Percentiles rank a stretch among this genome's conserved stretches.
Evolutionary conservation across 1,284 basidiomycete species (phyloP).

Genomic region (Golubevia pallescens): DNA sequence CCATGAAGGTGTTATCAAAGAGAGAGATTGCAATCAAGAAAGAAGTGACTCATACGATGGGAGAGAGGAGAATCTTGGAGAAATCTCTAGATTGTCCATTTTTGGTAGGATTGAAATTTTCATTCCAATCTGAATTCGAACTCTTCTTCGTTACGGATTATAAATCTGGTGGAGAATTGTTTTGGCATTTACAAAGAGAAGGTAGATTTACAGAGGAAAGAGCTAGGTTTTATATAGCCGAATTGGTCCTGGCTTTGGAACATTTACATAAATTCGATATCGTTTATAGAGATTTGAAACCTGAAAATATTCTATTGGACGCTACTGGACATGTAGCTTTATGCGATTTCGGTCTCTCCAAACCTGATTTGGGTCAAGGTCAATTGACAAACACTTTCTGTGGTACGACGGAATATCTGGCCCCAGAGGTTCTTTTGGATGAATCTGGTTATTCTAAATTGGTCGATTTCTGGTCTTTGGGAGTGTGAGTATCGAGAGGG

Average conservation of each 20-base stretch:
- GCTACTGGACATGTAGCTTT: conserved; percentile 59
- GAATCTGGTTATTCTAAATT: conserved; percentile 65
- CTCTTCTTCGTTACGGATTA: conserved; percentile 66
- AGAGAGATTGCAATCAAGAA: conserved; percentile 59
- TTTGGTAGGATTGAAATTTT: conserved; percentile 66
- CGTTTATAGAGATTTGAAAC: conserved; percentile 49
- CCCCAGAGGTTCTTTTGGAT: conserved; percentile 63
- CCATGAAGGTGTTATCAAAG: conserved; percentile 66
- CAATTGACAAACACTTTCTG: conserved; percentile 66
- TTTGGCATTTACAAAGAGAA: conserved; percentile 58
- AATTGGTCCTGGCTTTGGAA: conserved; percentile 54
- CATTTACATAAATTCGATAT: conserved; percentile 50
- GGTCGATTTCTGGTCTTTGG: conserved; percentile 66
- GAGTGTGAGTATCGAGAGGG: conserved; percentile 37
- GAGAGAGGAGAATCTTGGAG: conserved; percentile 66
- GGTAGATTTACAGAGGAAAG: conserved; percentile 57
- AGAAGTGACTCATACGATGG: conserved; percentile 65
- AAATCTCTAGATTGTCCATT: conserved; percentile 65
- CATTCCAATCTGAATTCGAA: conserved; percentile 62
- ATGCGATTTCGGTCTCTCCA: conserved; percentile 63
- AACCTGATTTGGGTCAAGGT: conserved; percentile 60
- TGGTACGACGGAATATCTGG: conserved; percentile 66
- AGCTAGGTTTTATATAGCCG: conserved; percentile 56
- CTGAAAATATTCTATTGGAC: conserved; percentile 60
- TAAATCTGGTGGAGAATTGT: conserved; percentile 66